Evolutionary conservation across 192 early-diverging fungal genomes (phyloP).

Genomic region (Coemansia aciculifera): DNA sequence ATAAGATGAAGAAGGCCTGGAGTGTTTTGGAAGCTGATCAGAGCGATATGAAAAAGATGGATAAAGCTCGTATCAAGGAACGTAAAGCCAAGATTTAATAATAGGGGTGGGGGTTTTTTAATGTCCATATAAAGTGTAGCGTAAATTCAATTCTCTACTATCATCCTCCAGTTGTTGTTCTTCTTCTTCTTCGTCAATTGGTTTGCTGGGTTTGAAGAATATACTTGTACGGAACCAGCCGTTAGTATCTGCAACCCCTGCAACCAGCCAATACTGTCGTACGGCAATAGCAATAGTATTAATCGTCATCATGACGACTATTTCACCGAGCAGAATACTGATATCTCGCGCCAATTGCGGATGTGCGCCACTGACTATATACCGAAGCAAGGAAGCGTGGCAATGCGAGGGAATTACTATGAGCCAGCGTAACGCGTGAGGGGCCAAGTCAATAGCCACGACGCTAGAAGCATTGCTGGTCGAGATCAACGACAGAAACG

Average conservation of each 20-base stretch:
- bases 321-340: slow-evolving; percentile 1
- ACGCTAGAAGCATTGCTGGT: neutral
- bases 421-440: slow-evolving; percentile 9
- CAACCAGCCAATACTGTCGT: slow-evolving; percentile 9
- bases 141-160: neutral
- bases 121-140: neutral
- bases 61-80: slow-evolving; percentile 58
- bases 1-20: slow-evolving; percentile 90
- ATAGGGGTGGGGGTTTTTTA: neutral
- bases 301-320: neutral
- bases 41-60: slow-evolving; percentile 70
- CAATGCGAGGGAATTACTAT: slow-evolving; percentile 5
- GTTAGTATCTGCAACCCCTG: neutral
- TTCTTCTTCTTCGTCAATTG: neutral
- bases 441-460: slow-evolving; percentile 8
- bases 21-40: slow-evolving; percentile 83
- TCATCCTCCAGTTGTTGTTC: too few species aligned
- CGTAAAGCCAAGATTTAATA: slow-evolving; percentile 42
- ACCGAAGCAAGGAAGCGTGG: slow-evolving; percentile 4
- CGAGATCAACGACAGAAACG: neutral
- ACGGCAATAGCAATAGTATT: neutral
- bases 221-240: slow-evolving; percentile 16
- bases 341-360: slow-evolving; percentile 3
- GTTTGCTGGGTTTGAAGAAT: slow-evolving; percentile 6
- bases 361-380: slow-evolving; percentile 8